phyloP scores from a whole-genome alignment of 2,329 filamentous ascomycete species.

The Dactylellina haptotyla region DNA sequence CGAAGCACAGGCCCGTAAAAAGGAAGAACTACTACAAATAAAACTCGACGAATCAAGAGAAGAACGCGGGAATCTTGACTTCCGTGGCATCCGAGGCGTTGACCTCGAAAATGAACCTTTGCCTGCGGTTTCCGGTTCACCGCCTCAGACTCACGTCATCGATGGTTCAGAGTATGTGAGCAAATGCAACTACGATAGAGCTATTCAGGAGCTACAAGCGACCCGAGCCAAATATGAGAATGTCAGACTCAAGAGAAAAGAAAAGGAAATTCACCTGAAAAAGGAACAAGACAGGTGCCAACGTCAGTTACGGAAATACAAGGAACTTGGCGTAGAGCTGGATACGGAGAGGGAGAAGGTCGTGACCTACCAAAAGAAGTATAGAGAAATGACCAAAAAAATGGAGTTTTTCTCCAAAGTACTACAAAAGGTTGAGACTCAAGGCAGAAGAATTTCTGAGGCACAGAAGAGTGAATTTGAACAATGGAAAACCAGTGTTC shows the following conservation, averaged over 20 bases:
- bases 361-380: constrained; percentile 23
- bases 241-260: background rate
- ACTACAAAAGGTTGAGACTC: background rate
- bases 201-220: constrained; percentile 2
- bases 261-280: background rate
- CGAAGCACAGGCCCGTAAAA: background rate
- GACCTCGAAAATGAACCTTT: background rate
- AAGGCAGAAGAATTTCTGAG: background rate
- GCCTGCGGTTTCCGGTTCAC: background rate
- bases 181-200: constrained; percentile 4
- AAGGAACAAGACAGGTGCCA: background rate
- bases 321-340: background rate
- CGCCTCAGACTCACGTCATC: background rate
- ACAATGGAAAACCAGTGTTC: constrained; percentile 11
- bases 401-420: background rate
- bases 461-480: constrained; percentile 7
- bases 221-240: constrained; percentile 7
- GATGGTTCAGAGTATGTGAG: constrained; percentile 23
- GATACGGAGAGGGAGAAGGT: constrained; percentile 21
- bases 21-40: no score
- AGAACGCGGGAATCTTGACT: no score
- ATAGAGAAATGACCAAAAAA: background rate
- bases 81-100: background rate
- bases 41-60: constrained; percentile 2
- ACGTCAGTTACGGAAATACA: background rate